Base-by-base conservation (phyloP, 2,329 filamentous ascomycete species). In the Cercospora sp. region DNA sequence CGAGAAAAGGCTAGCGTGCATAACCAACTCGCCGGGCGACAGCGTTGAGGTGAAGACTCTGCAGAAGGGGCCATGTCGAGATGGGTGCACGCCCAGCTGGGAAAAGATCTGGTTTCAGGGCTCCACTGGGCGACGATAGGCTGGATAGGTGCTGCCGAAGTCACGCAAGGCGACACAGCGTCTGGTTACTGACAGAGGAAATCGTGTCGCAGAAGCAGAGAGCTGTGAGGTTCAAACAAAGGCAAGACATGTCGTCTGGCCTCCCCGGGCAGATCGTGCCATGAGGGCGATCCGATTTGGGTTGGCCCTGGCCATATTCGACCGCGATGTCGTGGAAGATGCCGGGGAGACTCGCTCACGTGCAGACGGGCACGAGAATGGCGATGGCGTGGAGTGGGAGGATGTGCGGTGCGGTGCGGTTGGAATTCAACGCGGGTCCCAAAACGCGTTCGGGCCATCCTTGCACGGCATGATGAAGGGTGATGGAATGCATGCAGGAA, bases 401-500 rank as follows among this genome's bases (percentile, higher is more conserved):
- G 51, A 26, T 28, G 28, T 31, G 53, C 18, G 18, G 18, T 51
- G 45, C n/a, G 45, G 45, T 53, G 48, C 23, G 53, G 53, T 28
- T 57, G 53, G 53, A 58, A 58, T 58, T 58, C 26, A n/a, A 58
- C 53, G 53, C 53, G 48, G 48, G 18, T 55, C 18, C 30, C 12
- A 40, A 13, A 55, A 23, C 30, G 48, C 61, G 53, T 64, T 40
- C 33, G 33, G 33, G 13, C 33, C 33, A 40, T 40, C 33, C 36
- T 42, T 42, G 62, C 60, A 31, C 36, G 40, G 18, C 33, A 26
- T 63, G 60, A 63, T 53, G 36, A 53, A 63, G 48, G 48, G 48
- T 57, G 48, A 64, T 64, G 62, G 62, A 64, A 64, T 64, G 62
- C 53, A 58, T 63, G 45, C 61, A 63, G 48, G 61, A 53, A 55